A percentile compares a stretch with the other conserved stretches of the same genome.
Evolutionary conservation across 139 green algal genomes (phyloP).

Genomic region (Chlorella vulgaris): DNA sequence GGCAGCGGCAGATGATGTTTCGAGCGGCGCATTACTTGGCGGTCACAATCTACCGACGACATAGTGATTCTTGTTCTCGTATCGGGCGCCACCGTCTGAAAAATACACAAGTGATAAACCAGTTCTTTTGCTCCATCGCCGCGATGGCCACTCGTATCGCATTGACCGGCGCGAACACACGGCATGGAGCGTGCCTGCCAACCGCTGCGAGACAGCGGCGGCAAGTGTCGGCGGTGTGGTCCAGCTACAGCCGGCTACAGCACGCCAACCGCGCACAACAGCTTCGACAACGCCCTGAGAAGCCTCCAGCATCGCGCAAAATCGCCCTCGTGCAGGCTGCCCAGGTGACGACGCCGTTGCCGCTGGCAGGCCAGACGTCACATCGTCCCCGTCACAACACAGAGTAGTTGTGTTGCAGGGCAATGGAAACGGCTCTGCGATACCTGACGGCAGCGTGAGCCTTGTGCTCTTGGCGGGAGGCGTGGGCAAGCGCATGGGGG

Average conservation of each 20-base stretch:
- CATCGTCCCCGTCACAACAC: background rate
- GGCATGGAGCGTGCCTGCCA: too few species aligned
- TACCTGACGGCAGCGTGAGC: constrained; percentile 62
- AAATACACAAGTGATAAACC: too few species aligned
- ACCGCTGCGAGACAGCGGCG: background rate
- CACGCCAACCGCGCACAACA: background rate
- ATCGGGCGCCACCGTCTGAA: too few species aligned
- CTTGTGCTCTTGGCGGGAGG: constrained; percentile 92
- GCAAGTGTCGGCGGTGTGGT: background rate
- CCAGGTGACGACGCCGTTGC: background rate
- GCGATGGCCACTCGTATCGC: constrained; percentile 6
- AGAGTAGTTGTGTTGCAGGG: background rate
- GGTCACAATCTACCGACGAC: too few species aligned
- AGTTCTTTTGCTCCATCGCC: background rate
- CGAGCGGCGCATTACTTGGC: too few species aligned
- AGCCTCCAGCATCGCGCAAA: background rate
- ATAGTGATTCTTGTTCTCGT: too few species aligned
- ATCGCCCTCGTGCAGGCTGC: background rate
- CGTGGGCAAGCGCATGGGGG: constrained; percentile 96
- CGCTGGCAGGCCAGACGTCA: background rate
- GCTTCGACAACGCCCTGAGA: background rate
- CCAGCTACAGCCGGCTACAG: background rate
- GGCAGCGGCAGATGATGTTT: too few species aligned
- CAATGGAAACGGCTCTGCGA: background rate
- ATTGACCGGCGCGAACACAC: constrained; percentile 2